These are phyloP conservation scores for Fusarium siculi DNA, from an alignment of 2,329 filamentous ascomycete species.

Conservation along the genomic window DNA sequence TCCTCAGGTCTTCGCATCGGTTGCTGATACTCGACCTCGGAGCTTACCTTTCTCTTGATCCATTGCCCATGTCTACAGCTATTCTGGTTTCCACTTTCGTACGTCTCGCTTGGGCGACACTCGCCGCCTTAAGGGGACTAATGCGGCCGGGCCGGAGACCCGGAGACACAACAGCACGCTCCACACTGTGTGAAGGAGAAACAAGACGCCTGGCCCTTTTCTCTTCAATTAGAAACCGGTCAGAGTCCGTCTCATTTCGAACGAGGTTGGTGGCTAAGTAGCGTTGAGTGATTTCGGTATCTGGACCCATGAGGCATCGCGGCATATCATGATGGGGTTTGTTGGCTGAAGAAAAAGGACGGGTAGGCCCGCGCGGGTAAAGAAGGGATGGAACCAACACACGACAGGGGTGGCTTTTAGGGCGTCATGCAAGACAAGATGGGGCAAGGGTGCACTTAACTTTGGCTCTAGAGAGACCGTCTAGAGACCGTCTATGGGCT, in stretches of 20 bases:
- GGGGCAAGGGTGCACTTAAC: constrained; percentile 1
- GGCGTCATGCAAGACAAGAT: neutral
- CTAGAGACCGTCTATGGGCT: neutral
- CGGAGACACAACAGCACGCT: constrained; percentile 19
- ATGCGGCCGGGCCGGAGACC: constrained; percentile 35
- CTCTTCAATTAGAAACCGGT: neutral
- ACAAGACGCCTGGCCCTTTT: neutral
- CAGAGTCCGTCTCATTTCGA: neutral
- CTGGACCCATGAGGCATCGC: constrained; percentile 4
- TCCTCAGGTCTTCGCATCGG: neutral
- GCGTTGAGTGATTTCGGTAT: neutral
- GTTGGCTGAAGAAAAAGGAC: constrained; percentile 26
- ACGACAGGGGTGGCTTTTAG: constrained; percentile 23
- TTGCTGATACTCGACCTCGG: neutral
- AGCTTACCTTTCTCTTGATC: neutral
- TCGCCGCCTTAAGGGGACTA: constrained; percentile 37
- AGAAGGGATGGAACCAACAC: constrained; percentile 28
- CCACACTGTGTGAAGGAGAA: constrained; percentile 28
- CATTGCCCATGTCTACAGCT: constrained; percentile 22
- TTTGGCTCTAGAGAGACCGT: neutral
- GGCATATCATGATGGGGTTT: neutral
- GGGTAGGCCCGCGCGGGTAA: constrained; percentile 37
- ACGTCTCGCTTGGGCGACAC: constrained; percentile 34
- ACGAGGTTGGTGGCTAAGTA: neutral
- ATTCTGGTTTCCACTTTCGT: constrained; percentile 32